phyloP scores from a whole-genome alignment of 306 rosid genomes.

The Gillenia trifoliata region DNA sequence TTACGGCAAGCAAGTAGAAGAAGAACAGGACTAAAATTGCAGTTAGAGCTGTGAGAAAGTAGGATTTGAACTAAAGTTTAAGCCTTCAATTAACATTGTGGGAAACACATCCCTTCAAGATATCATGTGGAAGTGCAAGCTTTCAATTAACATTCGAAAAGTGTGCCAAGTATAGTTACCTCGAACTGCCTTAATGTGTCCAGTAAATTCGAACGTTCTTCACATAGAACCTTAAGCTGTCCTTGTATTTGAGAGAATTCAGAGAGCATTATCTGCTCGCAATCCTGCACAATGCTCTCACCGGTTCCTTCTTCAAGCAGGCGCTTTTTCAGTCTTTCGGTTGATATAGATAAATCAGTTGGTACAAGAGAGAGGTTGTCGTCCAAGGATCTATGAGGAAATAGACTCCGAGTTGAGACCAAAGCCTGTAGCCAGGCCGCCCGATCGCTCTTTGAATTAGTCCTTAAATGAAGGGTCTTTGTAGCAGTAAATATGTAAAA shows the following conservation, averaged over 20 bases:
- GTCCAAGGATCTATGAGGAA: slow-evolving; percentile 43
- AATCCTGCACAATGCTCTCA: slow-evolving; percentile 64
- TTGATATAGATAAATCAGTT: slow-evolving; percentile 59
- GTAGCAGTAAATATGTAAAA: slow-evolving; percentile 88
- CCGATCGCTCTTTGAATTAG: slow-evolving; percentile 76
- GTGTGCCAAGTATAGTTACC: slow-evolving; percentile 40
- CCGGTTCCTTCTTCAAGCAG: slow-evolving; percentile 68
- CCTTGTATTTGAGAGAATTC: slow-evolving; percentile 76
- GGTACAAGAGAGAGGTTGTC: slow-evolving; percentile 50
- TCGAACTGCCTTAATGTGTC: slow-evolving; percentile 82
- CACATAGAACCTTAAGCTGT: slow-evolving; percentile 55
- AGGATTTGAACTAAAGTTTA: not conserved
- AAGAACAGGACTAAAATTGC: no score
- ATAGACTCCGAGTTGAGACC: slow-evolving; percentile 61
- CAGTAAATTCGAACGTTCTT: slow-evolving; percentile 70
- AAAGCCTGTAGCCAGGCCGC: slow-evolving; percentile 89
- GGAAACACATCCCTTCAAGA: not conserved
- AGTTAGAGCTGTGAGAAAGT: not conserved
- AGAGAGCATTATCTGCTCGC: slow-evolving; percentile 84
- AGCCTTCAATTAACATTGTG: no score
- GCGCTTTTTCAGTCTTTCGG: slow-evolving; percentile 67
- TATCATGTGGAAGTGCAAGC: not conserved
- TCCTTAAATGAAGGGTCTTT: slow-evolving; percentile 93
- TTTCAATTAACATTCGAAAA: not conserved
- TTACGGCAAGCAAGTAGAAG: no score